Base-by-base conservation (phyloP, 495 filamentous ascomycete species). In the Platismatia glauca region DNA sequence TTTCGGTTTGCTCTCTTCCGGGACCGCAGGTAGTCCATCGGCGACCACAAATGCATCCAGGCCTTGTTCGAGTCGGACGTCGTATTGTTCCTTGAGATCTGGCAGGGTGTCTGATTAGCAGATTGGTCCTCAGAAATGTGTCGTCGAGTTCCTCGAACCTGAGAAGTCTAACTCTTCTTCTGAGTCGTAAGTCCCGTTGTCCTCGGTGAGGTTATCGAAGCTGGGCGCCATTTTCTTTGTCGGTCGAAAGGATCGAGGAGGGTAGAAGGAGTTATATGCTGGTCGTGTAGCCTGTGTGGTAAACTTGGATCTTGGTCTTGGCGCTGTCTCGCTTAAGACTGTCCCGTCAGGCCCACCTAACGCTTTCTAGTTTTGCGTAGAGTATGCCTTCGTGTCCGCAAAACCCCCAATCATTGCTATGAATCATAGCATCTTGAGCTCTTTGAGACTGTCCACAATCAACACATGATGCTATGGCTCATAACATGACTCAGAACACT, bases 41-140 rank as follows among this genome's bases (percentile, higher is more conserved):
- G 96, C 82, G 57, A 97, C 90, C 61, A 98, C 86, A 69, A 98
- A 98, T 65, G 89, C 86, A 71, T 98, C 94, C 70, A 96, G 84
- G 59, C 94, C 93, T 73, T 96, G 89, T 73, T 98, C 93, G 57
- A 96, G 81, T 69, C 92, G 90, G 46, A 97, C 94, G 74, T 97
- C 91, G 70, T 89, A 96, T 74, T 95, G 89, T 71, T 90, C 91
- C 70, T 84, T 81, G 64, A 98, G 82, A 77, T 98, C 94, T 87
- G 67, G 58, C 39, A 41, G 67, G 70, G 71, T 70, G 72, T 72
- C 64, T 69, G 63, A 58, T 43, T 55, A 31, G 59, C 55, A 31
- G 38, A 61, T 60, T 35, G 46, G 60, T 35, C 61, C 18, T 8
- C 27, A 39, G 37, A 43, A 18, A 37, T n/a, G 31, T n/a, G n/a